Percentiles rank a stretch among this genome's conserved stretches.
These are phyloP conservation scores for Coniosporium tulheliwenetii DNA, from an alignment of 2,329 filamentous ascomycete genomes.

Conservation along the genomic window DNA sequence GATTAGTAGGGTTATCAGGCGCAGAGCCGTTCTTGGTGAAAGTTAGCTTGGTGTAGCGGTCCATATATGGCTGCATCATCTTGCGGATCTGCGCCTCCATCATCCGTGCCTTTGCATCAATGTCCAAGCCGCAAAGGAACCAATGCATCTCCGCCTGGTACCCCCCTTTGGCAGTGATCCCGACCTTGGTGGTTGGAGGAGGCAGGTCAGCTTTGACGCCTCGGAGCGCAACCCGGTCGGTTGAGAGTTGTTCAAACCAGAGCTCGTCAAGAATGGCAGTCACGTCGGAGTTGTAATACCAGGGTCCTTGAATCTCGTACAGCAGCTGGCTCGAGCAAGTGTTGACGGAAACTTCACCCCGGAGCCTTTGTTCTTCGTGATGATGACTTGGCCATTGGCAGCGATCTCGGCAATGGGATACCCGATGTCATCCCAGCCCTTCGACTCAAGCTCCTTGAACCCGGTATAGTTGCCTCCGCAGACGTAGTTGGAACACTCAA, in stretches of 20 bases:
- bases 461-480: conserved; percentile 28
- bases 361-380: conserved; percentile 26
- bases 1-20: conserved; percentile 24
- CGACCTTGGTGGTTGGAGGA: conserved; percentile 22
- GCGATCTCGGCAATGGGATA: conserved; percentile 31
- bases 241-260: conserved; percentile 2
- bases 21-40: conserved; percentile 24
- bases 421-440: conserved; percentile 28
- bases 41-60: conserved; percentile 18
- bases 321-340: conserved; percentile 18
- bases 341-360: conserved; percentile 17
- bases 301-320: conserved; percentile 23
- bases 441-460: conserved; percentile 19
- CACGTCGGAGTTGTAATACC: conserved; percentile 19
- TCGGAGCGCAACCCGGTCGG: conserved; percentile 15
- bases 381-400: conserved; percentile 21
- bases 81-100: conserved; percentile 20
- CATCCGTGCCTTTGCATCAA: conserved; percentile 27
- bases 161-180: conserved; percentile 27
- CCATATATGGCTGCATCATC: conserved; percentile 19
- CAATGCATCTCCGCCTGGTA: conserved; percentile 31
- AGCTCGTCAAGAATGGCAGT: conserved; percentile 14
- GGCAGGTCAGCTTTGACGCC: conserved; percentile 18
- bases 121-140: conserved; percentile 27
- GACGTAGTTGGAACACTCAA: conserved; percentile 26